Conservation (phyloP, 2,329 filamentous ascomycete genomes). For the Alternaria ventricosa region DNA sequence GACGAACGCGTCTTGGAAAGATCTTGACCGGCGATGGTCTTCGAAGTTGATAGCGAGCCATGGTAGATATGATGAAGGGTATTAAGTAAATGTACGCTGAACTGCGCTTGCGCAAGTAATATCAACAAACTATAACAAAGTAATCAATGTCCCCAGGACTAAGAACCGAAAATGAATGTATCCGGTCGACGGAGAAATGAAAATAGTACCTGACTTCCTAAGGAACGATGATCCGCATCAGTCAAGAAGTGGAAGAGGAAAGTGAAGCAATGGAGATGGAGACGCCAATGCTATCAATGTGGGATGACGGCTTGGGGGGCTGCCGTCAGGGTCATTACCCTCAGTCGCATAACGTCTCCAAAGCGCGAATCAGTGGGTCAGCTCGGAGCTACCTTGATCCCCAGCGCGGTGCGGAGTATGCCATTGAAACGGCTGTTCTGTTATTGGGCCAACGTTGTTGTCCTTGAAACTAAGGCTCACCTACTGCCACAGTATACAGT, state of each 20-base stretch:
- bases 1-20: constrained; percentile 17
- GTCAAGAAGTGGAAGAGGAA: constrained; percentile 22
- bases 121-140: constrained; percentile 2
- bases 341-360: constrained; percentile 37
- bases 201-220: constrained; percentile 27
- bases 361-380: constrained; percentile 23
- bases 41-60: constrained; percentile 37
- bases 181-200: constrained; percentile 41
- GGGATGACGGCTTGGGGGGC: constrained; percentile 22
- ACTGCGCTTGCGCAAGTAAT: constrained; percentile 9
- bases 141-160: constrained; percentile 38
- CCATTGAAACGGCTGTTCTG: constrained; percentile 21
- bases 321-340: constrained; percentile 19
- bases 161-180: constrained; percentile 27
- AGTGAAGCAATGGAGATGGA: constrained; percentile 30
- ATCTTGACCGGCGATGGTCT: constrained; percentile 37
- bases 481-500: constrained; percentile 15
- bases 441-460: constrained; percentile 26
- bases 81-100: constrained; percentile 16
- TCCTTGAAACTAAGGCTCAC: constrained; percentile 32
- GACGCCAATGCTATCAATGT: constrained; percentile 41
- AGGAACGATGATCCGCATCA: constrained; percentile 17
- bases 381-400: constrained; percentile 12
- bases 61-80: constrained; percentile 14
- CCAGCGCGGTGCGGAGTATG: constrained; percentile 4